Evolutionary conservation across 2,329 filamentous ascomycete genomes (phyloP).

Genomic region (Amauroascus verrucosus): DNA sequence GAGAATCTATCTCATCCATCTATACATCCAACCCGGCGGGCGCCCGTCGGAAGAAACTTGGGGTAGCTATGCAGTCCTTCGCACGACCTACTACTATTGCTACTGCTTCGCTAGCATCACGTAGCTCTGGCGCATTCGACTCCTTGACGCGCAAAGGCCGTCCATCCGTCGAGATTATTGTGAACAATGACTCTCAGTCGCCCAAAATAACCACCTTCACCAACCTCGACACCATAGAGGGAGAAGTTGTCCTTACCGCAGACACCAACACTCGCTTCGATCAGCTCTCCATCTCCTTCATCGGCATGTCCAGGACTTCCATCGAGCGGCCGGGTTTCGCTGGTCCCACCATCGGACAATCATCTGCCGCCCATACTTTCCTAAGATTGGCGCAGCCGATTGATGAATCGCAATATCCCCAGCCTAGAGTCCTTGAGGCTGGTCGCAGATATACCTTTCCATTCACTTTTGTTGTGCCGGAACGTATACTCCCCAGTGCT

Average conservation of each 20-base stretch:
- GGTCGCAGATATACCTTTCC: slow-evolving; percentile 49
- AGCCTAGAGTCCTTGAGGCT: slow-evolving; percentile 45
- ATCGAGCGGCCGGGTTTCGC: slow-evolving; percentile 47
- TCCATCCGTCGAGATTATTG: slow-evolving; percentile 10
- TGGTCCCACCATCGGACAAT: slow-evolving; percentile 44
- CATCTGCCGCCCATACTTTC: slow-evolving; percentile 51
- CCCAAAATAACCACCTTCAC: slow-evolving; percentile 20
- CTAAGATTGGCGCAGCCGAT: slow-evolving; percentile 54
- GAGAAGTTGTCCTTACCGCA: slow-evolving; percentile 22
- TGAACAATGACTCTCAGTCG: slow-evolving; percentile 2
- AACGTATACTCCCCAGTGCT: slow-evolving; percentile 48
- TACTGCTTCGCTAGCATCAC: background rate
- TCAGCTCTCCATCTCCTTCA: slow-evolving; percentile 23
- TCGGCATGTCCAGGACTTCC: slow-evolving; percentile 40
- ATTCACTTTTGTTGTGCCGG: slow-evolving; percentile 55
- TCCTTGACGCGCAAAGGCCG: slow-evolving; percentile 3
- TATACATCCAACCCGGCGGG: no score
- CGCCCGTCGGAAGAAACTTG: no score
- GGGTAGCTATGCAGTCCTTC: background rate
- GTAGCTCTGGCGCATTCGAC: slow-evolving; percentile 6
- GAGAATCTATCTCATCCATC: no score
- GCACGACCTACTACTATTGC: background rate
- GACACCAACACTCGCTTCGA: slow-evolving; percentile 24
- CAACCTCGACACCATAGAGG: slow-evolving; percentile 26
- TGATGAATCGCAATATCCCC: slow-evolving; percentile 43